These are phyloP conservation scores for Aspergillus fischeri DNA, from an alignment of 2,329 filamentous ascomycete genomes.

Conservation along the genomic window DNA sequence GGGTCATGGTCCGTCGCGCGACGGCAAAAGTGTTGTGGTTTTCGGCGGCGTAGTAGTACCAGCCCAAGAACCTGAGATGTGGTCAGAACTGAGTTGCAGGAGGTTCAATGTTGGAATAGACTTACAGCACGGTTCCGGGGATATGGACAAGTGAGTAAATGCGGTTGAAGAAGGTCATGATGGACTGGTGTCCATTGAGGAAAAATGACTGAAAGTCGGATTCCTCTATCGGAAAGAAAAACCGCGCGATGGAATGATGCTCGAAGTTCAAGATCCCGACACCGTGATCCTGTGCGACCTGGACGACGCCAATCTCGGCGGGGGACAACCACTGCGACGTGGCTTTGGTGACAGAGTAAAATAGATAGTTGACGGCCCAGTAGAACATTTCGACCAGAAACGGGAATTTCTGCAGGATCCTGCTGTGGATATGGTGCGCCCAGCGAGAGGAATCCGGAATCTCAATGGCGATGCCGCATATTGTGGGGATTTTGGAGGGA, in stretches of 20 bases:
- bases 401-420: slow-evolving; percentile 63
- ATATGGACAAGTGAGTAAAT: slow-evolving; percentile 50
- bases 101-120: slow-evolving; percentile 27
- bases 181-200: slow-evolving; percentile 37
- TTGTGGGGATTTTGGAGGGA: slow-evolving; percentile 15
- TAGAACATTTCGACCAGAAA: slow-evolving; percentile 73
- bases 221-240: slow-evolving; percentile 40
- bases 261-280: slow-evolving; percentile 44
- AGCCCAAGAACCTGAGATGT: slow-evolving; percentile 33
- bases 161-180: slow-evolving; percentile 47
- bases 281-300: slow-evolving; percentile 45
- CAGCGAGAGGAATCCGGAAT: slow-evolving; percentile 62
- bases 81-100: neutral
- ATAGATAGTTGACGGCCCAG: slow-evolving; percentile 63
- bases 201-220: slow-evolving; percentile 45
- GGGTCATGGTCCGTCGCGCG: slow-evolving; percentile 57
- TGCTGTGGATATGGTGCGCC: slow-evolving; percentile 56
- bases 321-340: slow-evolving; percentile 48
- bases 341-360: slow-evolving; percentile 58
- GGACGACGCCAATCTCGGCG: slow-evolving; percentile 47
- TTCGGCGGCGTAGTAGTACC: slow-evolving; percentile 40
- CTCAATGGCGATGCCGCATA: slow-evolving; percentile 45
- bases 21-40: slow-evolving; percentile 52
- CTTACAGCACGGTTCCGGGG: slow-evolving; percentile 48
- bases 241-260: slow-evolving; percentile 35